Percentiles rank a stretch among this genome's conserved stretches.
These are phyloP conservation scores for Ogataea wickerhamii DNA, from an alignment of 805 yeast species.

Conservation along the genomic window DNA sequence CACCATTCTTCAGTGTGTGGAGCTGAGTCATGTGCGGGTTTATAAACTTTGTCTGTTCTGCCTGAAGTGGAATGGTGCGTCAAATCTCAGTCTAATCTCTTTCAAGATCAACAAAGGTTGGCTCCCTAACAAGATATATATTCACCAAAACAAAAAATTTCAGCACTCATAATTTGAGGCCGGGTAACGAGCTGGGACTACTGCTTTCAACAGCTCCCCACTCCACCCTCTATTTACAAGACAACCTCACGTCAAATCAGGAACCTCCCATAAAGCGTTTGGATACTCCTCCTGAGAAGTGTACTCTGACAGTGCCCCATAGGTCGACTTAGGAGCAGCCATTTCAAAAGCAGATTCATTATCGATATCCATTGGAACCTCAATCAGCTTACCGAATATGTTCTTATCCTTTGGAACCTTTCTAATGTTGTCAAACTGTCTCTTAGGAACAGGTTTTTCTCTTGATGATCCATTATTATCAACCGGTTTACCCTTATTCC, in stretches of 20 bases:
- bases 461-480: slow-evolving; percentile 14
- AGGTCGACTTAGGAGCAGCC: slow-evolving; percentile 10
- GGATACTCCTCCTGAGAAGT: slow-evolving; percentile 22
- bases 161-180: too few relatives aligned
- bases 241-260: slow-evolving; percentile 12
- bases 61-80: too few relatives aligned
- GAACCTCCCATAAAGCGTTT: slow-evolving; percentile 25
- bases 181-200: too few relatives aligned
- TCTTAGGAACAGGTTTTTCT: slow-evolving; percentile 13
- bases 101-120: too few relatives aligned
- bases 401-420: slow-evolving; percentile 18
- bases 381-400: slow-evolving; percentile 22
- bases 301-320: slow-evolving; percentile 2
- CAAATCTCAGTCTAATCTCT: too few relatives aligned
- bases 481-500: slow-evolving; percentile 5
- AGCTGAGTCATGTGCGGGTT: background rate
- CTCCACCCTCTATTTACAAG: too few relatives aligned
- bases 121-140: too few relatives aligned
- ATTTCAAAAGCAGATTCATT: slow-evolving; percentile 15
- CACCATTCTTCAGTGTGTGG: background rate
- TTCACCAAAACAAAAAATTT: too few relatives aligned
- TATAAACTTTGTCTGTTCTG: background rate
- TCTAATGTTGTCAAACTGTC: slow-evolving; percentile 10
- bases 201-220: too few relatives aligned
- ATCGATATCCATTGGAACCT: slow-evolving; percentile 15